Percentiles rank a stretch among this genome's conserved stretches.
phyloP scores from a whole-genome alignment of 805 yeast genomes.

The Danielia oregonensis region DNA sequence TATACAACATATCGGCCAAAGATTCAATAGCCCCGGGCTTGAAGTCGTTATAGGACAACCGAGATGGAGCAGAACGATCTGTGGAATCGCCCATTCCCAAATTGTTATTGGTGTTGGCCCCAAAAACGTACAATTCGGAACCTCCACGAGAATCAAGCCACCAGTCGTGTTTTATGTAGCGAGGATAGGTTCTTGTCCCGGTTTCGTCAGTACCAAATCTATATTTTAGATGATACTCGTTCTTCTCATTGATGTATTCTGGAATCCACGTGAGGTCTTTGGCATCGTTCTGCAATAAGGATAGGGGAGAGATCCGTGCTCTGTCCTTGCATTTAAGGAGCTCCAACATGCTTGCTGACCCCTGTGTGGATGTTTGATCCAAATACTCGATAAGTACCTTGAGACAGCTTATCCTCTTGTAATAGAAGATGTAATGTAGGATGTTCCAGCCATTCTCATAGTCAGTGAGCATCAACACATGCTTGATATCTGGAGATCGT shows the following conservation, averaged over 20 bases:
- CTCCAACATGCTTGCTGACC: constrained; percentile 22
- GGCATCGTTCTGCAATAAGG: constrained; percentile 49
- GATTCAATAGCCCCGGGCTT: constrained; percentile 9
- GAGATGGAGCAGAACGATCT: constrained; percentile 41
- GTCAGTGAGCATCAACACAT: constrained; percentile 45
- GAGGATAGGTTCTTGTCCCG: neutral
- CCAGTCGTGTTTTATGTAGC: constrained; percentile 26
- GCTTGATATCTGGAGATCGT: constrained; percentile 44
- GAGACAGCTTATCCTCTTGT: constrained; percentile 55
- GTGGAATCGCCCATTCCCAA: constrained; percentile 65
- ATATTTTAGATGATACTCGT: constrained; percentile 24
- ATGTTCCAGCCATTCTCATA: constrained; percentile 81
- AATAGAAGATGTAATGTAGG: constrained; percentile 63
- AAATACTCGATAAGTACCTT: constrained; percentile 28
- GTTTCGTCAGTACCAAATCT: constrained; percentile 10
- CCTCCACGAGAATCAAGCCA: constrained; percentile 50
- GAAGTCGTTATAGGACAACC: constrained; percentile 28
- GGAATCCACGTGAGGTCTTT: constrained; percentile 44
- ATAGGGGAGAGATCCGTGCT: constrained; percentile 69
- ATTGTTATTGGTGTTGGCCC: constrained; percentile 58
- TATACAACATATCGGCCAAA: constrained; percentile 16
- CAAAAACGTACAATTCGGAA: constrained; percentile 56
- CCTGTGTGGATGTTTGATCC: constrained; percentile 5
- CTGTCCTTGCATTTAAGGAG: constrained; percentile 62
- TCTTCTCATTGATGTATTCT: constrained; percentile 33